phyloP scores from a whole-genome alignment of 306 rosid species.

The Sindora glabra region DNA sequence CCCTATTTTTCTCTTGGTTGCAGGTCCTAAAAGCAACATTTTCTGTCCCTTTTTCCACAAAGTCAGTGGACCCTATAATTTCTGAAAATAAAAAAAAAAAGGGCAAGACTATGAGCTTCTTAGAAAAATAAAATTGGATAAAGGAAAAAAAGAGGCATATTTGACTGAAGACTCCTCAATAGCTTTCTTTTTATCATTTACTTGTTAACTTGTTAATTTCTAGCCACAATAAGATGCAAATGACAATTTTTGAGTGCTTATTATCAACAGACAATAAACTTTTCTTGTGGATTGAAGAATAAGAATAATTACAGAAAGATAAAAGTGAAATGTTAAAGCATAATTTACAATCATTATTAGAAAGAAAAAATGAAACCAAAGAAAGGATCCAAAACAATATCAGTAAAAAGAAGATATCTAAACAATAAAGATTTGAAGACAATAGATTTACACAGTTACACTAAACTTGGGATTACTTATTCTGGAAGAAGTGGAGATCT shows the following conservation, averaged over 20 bases:
- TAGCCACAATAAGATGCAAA: background rate
- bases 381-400: background rate
- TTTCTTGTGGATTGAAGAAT: background rate
- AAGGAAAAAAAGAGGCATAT: background rate
- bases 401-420: background rate
- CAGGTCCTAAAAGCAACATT: slow-evolving; percentile 84
- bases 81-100: slow-evolving; percentile 39
- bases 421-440: background rate
- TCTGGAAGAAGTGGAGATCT: background rate
- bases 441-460: too few relatives aligned
- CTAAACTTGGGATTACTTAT: background rate
- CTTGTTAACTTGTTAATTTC: background rate
- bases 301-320: background rate
- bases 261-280: background rate
- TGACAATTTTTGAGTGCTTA: too few relatives aligned
- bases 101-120: background rate
- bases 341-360: background rate
- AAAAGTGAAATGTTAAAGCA: background rate
- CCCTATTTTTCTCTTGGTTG: slow-evolving; percentile 52
- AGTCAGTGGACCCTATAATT: slow-evolving; percentile 53
- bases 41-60: slow-evolving; percentile 76
- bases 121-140: slow-evolving; percentile 2
- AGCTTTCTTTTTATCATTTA: background rate
- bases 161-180: background rate
- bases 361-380: background rate